Evolutionary conservation across 192 early-diverging fungal species (phyloP).

Genomic region (Phlyctochytrium bullatum): DNA sequence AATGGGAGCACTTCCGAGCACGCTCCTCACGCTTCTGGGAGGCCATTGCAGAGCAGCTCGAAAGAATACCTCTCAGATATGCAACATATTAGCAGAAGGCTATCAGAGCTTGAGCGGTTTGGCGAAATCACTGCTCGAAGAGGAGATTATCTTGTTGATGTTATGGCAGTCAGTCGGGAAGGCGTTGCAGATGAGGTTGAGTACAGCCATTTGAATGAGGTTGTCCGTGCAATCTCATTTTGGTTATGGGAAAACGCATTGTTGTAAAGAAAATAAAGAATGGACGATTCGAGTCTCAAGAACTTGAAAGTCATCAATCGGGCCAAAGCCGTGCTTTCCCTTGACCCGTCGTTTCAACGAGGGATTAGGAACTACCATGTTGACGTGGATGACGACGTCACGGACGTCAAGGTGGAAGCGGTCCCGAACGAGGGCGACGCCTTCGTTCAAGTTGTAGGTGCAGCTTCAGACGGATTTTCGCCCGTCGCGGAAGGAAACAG

Average conservation of each 20-base stretch:
- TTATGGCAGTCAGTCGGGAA: conserved; percentile 40
- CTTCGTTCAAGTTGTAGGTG: conserved; percentile 43
- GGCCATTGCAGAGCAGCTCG: conserved; percentile 1
- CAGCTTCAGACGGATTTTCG: conserved; percentile 26
- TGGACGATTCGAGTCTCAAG: conserved; percentile 54
- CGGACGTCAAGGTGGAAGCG: conserved; percentile 33
- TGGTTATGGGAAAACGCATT: conserved; percentile 38
- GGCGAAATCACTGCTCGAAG: conserved; percentile 16
- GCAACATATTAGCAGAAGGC: conserved; percentile 8
- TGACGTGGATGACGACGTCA: conserved; percentile 26
- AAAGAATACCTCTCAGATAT: conserved; percentile 7
- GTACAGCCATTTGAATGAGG: conserved; percentile 36
- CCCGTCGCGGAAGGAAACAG: conserved; percentile 27
- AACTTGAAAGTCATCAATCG: conserved; percentile 17
- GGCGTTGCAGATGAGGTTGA: conserved; percentile 44
- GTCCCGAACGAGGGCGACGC: conserved; percentile 40
- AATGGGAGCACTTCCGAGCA: neutral
- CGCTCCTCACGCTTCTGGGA: neutral
- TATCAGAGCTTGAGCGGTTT: conserved; percentile 6
- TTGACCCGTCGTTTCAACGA: conserved; percentile 30
- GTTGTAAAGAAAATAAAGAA: conserved; percentile 18
- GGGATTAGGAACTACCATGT: conserved; percentile 24
- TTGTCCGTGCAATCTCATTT: conserved; percentile 42
- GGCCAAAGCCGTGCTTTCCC: conserved; percentile 11
- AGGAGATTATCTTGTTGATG: conserved; percentile 31